These are phyloP conservation scores for Pelargonium myrrhifolium DNA, from an alignment of 441 rosid genomes.

Conservation along the genomic window DNA sequence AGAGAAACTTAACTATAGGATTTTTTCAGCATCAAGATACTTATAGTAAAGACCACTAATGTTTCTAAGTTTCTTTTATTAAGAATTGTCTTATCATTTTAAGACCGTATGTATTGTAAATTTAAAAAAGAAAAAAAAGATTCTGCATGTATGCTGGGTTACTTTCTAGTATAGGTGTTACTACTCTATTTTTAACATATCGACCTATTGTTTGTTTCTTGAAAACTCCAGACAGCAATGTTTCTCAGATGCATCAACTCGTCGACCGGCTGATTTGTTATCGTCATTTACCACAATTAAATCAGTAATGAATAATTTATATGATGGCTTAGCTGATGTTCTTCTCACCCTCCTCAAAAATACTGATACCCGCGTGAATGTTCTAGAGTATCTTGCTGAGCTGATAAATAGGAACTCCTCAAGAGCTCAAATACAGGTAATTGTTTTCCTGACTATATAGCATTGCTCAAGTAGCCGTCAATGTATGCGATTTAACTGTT, in stretches of 20 bases:
- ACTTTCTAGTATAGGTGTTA: neutral
- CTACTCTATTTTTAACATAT: neutral
- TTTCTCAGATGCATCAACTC: slow-evolving; percentile 76
- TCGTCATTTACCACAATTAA: slow-evolving; percentile 84
- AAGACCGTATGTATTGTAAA: neutral
- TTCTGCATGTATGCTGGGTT: neutral
- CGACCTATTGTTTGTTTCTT: slow-evolving; percentile 13
- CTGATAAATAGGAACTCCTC: slow-evolving; percentile 85
- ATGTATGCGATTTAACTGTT: neutral
- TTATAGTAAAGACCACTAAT: neutral
- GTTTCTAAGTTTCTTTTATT: neutral
- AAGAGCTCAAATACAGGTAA: slow-evolving; percentile 83
- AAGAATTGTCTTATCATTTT: neutral
- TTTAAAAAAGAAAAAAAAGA: no score
- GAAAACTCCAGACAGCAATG: slow-evolving; percentile 70
- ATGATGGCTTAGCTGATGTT: slow-evolving; percentile 63
- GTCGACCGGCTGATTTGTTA: slow-evolving; percentile 66
- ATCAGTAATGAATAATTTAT: slow-evolving; percentile 58
- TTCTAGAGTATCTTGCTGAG: slow-evolving; percentile 88
- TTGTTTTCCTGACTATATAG: slow-evolving; percentile 6
- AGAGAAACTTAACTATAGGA: neutral
- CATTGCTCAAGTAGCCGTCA: neutral
- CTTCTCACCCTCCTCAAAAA: slow-evolving; percentile 62
- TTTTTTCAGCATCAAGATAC: neutral
- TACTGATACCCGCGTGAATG: slow-evolving; percentile 72